Conservation (phyloP, 257 asterid species). For the Solanum dulcamara region DNA sequence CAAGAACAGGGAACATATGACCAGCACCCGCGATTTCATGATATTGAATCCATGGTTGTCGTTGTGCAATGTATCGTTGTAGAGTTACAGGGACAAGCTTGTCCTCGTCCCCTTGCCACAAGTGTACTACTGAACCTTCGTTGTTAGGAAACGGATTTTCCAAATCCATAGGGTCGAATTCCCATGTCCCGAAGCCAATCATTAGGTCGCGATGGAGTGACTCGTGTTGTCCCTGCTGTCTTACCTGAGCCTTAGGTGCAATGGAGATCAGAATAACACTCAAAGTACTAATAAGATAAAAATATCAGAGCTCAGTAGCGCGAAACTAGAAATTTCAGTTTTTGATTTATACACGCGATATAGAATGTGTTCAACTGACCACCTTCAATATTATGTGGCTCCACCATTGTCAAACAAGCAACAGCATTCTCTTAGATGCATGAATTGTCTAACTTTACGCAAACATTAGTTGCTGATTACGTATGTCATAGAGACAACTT, state of each 20-base stretch:
- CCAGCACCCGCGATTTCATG: conserved; percentile 75
- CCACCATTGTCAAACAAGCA: no score
- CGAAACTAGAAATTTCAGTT: not conserved
- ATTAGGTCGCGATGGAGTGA: conserved; percentile 57
- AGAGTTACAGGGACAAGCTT: conserved; percentile 42
- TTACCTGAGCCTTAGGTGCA: conserved; percentile 28
- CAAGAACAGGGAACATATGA: conserved; percentile 50
- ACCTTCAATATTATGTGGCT: no score
- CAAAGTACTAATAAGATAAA: not conserved
- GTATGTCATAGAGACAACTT: no score
- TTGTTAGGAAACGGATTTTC: conserved; percentile 47
- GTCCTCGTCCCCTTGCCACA: conserved; percentile 89
- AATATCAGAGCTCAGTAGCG: not conserved
- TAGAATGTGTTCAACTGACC: not conserved
- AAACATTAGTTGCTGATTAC: not conserved
- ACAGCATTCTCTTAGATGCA: no score
- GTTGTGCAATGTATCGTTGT: conserved; percentile 52
- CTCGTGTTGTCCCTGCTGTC: conserved; percentile 78
- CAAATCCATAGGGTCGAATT: conserved; percentile 63
- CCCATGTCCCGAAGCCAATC: conserved; percentile 76
- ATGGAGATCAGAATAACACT: not conserved
- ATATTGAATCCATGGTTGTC: conserved; percentile 73
- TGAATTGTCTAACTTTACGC: no score
- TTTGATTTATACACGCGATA: not conserved
- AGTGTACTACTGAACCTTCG: conserved; percentile 58